Conservation (phyloP, 192 early-diverging fungal species). For the Mortierella antarctica region DNA sequence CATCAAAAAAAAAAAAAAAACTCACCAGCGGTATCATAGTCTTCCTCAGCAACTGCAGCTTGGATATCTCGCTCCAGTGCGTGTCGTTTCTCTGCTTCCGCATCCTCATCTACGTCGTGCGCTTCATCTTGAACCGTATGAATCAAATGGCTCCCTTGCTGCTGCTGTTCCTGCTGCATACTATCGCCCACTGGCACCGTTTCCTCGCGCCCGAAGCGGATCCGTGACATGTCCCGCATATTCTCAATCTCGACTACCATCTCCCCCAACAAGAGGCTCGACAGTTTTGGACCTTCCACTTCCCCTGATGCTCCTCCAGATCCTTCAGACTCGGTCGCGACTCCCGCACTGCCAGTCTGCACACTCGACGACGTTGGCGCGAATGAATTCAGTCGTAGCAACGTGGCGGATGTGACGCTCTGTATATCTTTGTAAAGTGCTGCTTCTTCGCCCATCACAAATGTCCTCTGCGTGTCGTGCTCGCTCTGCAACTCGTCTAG, state of each 20-base stretch:
- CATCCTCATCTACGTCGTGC: neutral
- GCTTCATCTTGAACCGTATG: neutral
- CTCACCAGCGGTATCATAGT: constrained; percentile 41
- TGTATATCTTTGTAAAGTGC: constrained; percentile 27
- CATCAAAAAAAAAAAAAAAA: too few species aligned
- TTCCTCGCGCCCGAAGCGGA: constrained; percentile 27
- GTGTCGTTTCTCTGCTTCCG: constrained; percentile 1
- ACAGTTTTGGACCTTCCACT: constrained; percentile 1
- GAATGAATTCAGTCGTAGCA: neutral
- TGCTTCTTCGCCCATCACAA: constrained; percentile 13
- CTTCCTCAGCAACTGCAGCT: constrained; percentile 45
- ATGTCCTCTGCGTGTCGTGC: constrained; percentile 1
- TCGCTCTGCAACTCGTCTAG: constrained; percentile 16
- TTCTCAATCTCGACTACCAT: constrained; percentile 27
- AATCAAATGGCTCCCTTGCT: neutral
- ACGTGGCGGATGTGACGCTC: neutral
- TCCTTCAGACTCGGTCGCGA: neutral
- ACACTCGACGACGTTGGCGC: neutral
- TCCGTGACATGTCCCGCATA: constrained; percentile 7
- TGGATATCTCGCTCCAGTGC: constrained; percentile 33
- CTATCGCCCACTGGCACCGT: neutral
- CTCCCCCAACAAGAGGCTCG: constrained; percentile 8
- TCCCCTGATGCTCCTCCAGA: neutral
- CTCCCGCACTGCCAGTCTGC: neutral
- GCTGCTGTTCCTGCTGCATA: neutral